Evolutionary conservation across 176 grass and related monocot genomes (phyloP), one percentile per base, ranked within the genome.

Genomic region (Carex myosuroides): DNA sequence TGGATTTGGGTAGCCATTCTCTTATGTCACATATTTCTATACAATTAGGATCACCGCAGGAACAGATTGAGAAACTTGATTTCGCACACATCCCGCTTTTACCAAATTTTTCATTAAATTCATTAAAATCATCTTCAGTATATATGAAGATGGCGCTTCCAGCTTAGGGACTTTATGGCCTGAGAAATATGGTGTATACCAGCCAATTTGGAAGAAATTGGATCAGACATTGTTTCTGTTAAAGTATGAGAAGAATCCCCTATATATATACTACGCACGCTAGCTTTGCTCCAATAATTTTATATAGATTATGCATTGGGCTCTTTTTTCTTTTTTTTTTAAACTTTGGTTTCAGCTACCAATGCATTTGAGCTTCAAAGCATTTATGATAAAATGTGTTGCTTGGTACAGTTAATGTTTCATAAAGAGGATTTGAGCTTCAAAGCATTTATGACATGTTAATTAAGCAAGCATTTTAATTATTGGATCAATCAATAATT

Each of bases 131-230:
- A 55, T 81, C 83, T 84, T 86, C 84, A 63, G 87, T 94, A 86
- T 94, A 24, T 24, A 26, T 26, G 96, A 48, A 99, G 83, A 77
- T 99, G 91, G 73, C 93, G 82, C 75, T 92, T 99, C 96, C 93
- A 94, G 79, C 96, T 90, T 61, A 99, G 91, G 50, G 96, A 99
- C 90, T 99, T 95, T 70, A 99, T 94, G 86, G 96, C 96, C 87
- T 95, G 93, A 64, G 93, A 94, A 84, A 99, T 53, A 64, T 99
- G 96, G 79, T 99, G 96, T 92, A 99, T 99, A 39, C 91, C 96
- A 90, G 91, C 91, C 44, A 99, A 87, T 86, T 99, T 99, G 26
- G 93, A 99, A 61, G 93, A 99, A 83, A 99, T 94, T 41, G 88
- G 88, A 92, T 95, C 96, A 59, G 86, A 85, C 70, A 92, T 84